phyloP scores from a whole-genome alignment of 805 yeast species.

The Candida qinlingensis region DNA sequence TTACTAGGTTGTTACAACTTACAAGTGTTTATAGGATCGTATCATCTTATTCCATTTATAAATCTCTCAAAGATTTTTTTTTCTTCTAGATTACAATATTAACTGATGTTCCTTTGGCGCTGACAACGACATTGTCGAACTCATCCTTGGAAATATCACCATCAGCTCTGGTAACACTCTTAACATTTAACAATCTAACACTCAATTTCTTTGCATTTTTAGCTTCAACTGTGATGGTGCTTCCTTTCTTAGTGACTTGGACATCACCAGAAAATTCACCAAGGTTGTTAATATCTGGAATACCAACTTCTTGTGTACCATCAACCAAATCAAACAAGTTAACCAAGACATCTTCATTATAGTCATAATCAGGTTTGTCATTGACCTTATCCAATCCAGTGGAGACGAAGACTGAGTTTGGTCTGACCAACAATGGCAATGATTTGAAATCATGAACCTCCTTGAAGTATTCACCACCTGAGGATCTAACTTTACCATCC shows the following conservation, averaged over 20 bases:
- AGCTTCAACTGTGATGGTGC: constrained; percentile 5
- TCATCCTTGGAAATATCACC: constrained; percentile 8
- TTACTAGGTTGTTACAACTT: no score
- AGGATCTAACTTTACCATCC: constrained; percentile 18
- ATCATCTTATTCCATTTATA: no score
- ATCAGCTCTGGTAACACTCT: neutral
- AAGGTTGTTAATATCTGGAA: constrained; percentile 11
- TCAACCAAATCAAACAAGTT: constrained; percentile 15
- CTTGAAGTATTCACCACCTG: constrained; percentile 14
- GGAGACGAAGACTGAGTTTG: constrained; percentile 14
- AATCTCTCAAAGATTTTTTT: no score
- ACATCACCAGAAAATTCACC: constrained; percentile 14
- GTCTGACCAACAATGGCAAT: constrained; percentile 18
- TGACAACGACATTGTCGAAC: constrained; percentile 11
- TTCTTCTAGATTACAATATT: no score
- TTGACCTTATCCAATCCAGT: constrained; percentile 15
- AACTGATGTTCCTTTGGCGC: neutral
- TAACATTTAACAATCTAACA: constrained; percentile 12
- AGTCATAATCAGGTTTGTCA: constrained; percentile 19
- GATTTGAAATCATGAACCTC: constrained; percentile 17
- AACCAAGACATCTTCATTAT: constrained; percentile 17
- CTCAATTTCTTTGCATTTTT: constrained; percentile 11
- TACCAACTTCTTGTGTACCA: constrained; percentile 14
- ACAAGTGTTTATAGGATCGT: no score
- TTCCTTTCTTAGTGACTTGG: constrained; percentile 7